Conservation (phyloP, 2,329 filamentous ascomycete species). For the Colletotrichum acutatum region DNA sequence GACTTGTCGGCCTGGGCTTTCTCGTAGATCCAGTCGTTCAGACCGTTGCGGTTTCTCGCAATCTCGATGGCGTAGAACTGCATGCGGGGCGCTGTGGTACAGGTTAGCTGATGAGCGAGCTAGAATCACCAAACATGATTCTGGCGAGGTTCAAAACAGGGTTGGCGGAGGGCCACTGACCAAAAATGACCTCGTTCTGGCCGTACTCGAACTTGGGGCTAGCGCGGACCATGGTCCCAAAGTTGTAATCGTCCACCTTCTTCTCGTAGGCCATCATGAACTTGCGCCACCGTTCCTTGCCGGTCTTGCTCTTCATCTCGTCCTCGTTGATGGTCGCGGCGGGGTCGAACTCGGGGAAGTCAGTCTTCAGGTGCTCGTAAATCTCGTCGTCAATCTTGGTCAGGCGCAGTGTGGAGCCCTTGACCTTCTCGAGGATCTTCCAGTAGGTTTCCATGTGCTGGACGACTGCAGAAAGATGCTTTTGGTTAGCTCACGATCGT, state of each 20-base stretch:
- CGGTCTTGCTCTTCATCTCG: slow-evolving; percentile 95
- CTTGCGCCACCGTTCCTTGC: slow-evolving; percentile 94
- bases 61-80: slow-evolving; percentile 67
- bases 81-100: slow-evolving; percentile 62
- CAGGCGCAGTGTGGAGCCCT: slow-evolving; percentile 87
- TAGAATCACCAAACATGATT: neutral
- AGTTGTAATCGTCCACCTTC: slow-evolving; percentile 97
- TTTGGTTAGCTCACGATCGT: neutral
- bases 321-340: slow-evolving; percentile 86
- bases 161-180: slow-evolving; percentile 56
- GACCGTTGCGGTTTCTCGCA: slow-evolving; percentile 81
- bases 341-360: slow-evolving; percentile 94
- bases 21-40: slow-evolving; percentile 99
- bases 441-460: slow-evolving; percentile 98
- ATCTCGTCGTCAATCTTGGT: slow-evolving; percentile 98
- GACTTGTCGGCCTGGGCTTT: slow-evolving; percentile 73
- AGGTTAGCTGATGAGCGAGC: neutral
- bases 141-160: neutral
- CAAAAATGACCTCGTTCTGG: slow-evolving; percentile 91
- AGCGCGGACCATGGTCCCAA: slow-evolving; percentile 90
- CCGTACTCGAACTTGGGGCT: slow-evolving; percentile 86
- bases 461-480: slow-evolving; percentile 65
- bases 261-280: slow-evolving; percentile 97
- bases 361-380: slow-evolving; percentile 84
- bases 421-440: slow-evolving; percentile 91